phyloP scores from a whole-genome alignment of 1,284 basidiomycete species.

The Malassezia caprae region DNA sequence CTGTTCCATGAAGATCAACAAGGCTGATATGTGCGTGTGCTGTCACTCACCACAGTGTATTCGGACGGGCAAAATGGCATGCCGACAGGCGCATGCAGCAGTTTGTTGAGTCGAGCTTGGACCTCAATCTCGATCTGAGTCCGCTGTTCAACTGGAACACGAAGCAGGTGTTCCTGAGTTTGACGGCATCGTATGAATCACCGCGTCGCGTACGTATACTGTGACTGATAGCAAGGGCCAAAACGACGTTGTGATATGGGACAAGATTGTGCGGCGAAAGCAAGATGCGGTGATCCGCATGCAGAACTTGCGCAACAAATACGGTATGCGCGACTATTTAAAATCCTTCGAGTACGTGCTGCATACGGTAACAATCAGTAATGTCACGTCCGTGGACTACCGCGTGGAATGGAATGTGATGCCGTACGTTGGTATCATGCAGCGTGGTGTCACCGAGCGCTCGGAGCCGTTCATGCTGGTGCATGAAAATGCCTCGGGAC shows the following conservation, averaged over 20 bases:
- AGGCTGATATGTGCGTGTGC: constrained; percentile 57
- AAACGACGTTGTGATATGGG: constrained; percentile 81
- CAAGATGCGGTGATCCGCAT: constrained; percentile 64
- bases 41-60: constrained; percentile 13
- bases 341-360: constrained; percentile 64
- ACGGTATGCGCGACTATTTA: constrained; percentile 67
- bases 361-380: constrained; percentile 13
- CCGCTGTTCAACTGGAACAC: constrained; percentile 87
- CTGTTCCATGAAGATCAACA: constrained; percentile 56
- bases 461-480: neutral
- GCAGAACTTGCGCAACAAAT: constrained; percentile 63
- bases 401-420: constrained; percentile 77
- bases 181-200: constrained; percentile 26
- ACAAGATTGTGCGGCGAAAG: constrained; percentile 68
- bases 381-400: constrained; percentile 56
- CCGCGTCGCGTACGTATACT: constrained; percentile 24
- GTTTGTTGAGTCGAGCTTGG: constrained; percentile 26
- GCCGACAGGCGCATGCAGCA: constrained; percentile 34
- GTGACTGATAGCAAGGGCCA: constrained; percentile 53
- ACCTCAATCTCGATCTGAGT: constrained; percentile 57
- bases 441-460: constrained; percentile 13
- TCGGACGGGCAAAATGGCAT: constrained; percentile 26
- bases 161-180: constrained; percentile 68
- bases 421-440: constrained; percentile 70
- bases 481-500: constrained; percentile 11